Conservation (phyloP, 2,329 filamentous ascomycete species). For the Paracorniculantispora psalliotae region DNA sequence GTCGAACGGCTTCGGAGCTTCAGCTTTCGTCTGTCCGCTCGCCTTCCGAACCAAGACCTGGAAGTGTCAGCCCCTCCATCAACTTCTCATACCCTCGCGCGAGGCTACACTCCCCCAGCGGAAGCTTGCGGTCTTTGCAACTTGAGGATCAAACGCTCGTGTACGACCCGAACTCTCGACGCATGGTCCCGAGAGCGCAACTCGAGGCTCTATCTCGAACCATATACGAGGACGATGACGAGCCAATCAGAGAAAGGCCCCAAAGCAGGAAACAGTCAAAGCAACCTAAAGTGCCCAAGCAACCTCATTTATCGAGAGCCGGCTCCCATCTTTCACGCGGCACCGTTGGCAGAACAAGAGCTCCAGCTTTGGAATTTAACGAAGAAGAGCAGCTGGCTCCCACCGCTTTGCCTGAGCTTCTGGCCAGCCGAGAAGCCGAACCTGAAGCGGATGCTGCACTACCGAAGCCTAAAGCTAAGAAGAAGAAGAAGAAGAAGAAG, state of each 20-base stretch:
- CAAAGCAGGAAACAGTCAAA: conserved; percentile 16
- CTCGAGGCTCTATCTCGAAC: conserved; percentile 39
- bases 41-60: conserved; percentile 31
- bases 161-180: conserved; percentile 61
- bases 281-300: conserved; percentile 39
- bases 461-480: conserved; percentile 8
- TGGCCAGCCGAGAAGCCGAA: conserved; percentile 1
- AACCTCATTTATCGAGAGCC: conserved; percentile 31
- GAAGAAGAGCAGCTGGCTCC: conserved; percentile 15
- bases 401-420: neutral
- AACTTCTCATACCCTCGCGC: conserved; percentile 56
- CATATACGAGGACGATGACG: conserved; percentile 26
- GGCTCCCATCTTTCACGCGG: conserved; percentile 47
- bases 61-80: conserved; percentile 48
- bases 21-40: conserved; percentile 22
- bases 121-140: conserved; percentile 10
- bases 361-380: conserved; percentile 38
- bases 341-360: conserved; percentile 47
- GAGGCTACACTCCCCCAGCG: conserved; percentile 33
- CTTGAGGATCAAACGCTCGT: conserved; percentile 43
- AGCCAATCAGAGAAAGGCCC: neutral
- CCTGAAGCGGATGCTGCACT: neutral
- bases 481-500: conserved; percentile 17
- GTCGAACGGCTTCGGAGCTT: conserved; percentile 40
- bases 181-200: conserved; percentile 50